Percentiles rank a stretch among this genome's conserved stretches.
Conservation (phyloP, 2,329 filamentous ascomycete genomes). For the Sordariomycetes sp. region DNA sequence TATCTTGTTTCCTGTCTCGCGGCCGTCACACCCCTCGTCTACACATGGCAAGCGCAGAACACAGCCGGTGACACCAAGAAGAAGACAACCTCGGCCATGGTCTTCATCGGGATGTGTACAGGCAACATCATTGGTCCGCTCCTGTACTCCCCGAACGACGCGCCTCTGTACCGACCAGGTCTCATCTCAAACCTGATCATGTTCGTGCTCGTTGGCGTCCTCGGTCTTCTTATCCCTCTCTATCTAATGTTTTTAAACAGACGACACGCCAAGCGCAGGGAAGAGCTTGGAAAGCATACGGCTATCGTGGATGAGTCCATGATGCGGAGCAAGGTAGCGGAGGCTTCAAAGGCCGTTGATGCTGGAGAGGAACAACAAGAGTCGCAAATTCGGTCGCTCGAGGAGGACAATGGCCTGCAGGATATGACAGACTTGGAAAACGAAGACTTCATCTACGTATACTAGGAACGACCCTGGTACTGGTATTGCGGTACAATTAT, state of each 20-base stretch:
- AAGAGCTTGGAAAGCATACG: constrained; percentile 44
- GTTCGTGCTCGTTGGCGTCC: constrained; percentile 42
- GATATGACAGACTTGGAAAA: constrained; percentile 49
- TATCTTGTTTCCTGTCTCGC: constrained; percentile 25
- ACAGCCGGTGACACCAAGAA: constrained; percentile 59
- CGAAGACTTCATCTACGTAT: constrained; percentile 51
- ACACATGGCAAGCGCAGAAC: constrained; percentile 48
- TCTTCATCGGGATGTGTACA: constrained; percentile 51
- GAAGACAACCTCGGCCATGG: constrained; percentile 49
- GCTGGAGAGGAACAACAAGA: constrained; percentile 9
- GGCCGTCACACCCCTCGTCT: constrained; percentile 38
- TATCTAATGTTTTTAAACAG: constrained; percentile 41
- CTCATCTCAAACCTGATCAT: constrained; percentile 46
- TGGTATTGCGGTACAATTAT: background rate
- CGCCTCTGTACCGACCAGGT: constrained; percentile 29
- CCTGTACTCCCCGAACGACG: constrained; percentile 42
- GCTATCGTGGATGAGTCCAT: constrained; percentile 46
- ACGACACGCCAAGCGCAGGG: constrained; percentile 37
- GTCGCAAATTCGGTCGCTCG: constrained; percentile 9
- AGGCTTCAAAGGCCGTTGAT: constrained; percentile 16
- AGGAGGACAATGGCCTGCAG: constrained; percentile 9
- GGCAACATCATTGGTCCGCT: constrained; percentile 56
- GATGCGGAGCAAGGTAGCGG: constrained; percentile 8
- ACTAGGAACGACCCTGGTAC: constrained; percentile 8
- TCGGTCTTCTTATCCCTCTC: constrained; percentile 26